Conservation (phyloP, 345 rosid species). For the Diplotaxis tenuifolia region DNA sequence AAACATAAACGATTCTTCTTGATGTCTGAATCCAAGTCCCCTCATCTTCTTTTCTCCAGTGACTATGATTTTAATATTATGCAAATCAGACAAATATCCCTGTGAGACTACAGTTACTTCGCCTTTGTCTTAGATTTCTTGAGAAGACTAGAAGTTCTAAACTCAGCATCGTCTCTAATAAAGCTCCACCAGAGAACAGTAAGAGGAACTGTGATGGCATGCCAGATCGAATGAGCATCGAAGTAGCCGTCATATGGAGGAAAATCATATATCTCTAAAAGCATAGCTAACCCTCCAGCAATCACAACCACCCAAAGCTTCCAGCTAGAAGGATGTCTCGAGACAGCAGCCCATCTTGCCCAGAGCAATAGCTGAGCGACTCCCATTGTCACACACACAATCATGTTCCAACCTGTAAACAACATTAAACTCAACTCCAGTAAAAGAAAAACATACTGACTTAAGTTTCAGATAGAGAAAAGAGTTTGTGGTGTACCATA, state of each 20-base stretch:
- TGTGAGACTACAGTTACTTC: constrained; percentile 10
- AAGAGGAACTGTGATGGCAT: constrained; percentile 56
- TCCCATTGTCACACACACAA: constrained; percentile 58
- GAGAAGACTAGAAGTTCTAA: constrained; percentile 45
- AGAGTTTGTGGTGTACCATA: constrained; percentile 43
- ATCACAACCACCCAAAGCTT: constrained; percentile 64
- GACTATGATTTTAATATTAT: constrained; percentile 11
- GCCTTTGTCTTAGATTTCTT: constrained; percentile 46
- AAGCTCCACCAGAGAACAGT: constrained; percentile 79
- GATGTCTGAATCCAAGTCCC: constrained; percentile 1
- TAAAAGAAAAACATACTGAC: not conserved
- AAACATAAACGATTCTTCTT: constrained; percentile 12
- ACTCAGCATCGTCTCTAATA: constrained; percentile 60
- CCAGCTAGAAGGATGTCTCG: constrained; percentile 60
- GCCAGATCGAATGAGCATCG: constrained; percentile 81
- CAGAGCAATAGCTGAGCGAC: constrained; percentile 60
- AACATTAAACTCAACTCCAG: not conserved
- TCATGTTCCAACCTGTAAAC: constrained; percentile 64
- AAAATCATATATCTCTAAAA: constrained; percentile 71
- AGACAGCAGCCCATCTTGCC: constrained; percentile 62
- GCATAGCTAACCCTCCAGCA: constrained; percentile 65
- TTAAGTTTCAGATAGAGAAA: not conserved
- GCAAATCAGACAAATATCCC: not conserved
- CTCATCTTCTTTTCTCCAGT: not conserved
- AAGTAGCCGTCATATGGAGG: constrained; percentile 62